Base-by-base conservation (phyloP, 2,329 filamentous ascomycete genomes). In the Ceratocystiopsis sp. region DNA sequence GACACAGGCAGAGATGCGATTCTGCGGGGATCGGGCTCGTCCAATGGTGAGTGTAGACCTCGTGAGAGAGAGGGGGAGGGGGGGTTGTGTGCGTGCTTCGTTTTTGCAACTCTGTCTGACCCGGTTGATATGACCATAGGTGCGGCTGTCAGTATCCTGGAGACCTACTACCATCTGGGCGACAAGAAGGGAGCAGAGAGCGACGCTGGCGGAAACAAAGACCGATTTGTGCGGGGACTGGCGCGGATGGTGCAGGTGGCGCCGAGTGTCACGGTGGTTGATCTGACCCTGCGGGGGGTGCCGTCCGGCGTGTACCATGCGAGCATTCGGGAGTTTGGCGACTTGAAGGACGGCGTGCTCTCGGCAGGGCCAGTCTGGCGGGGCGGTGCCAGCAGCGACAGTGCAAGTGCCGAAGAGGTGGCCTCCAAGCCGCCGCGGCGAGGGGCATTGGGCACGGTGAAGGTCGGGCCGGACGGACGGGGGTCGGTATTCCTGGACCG, bases 201-300 rank as follows among this genome's bases (percentile, higher is more conserved):
- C 40, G 25, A 29, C 25, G 9, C 25, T 29, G 33, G 55, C 44
- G 54, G 52, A 45, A 53, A 52, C 42, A 58, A 57, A 39, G 54
- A 61, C 46, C 56, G 71, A 41, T 63, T 82, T 53, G 86, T 98
- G 42, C 76, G 84, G 51, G 91, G 91, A 25, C 67, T 98, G 36
- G 85, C 83, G 48, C 78, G 91, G 52, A 93, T 98, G 81, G 89
- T 98, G 37, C 84, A 96, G 57, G 85, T 94, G 41, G 78, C 76
- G 42, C 70, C 81, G 4, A 75, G 71, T 37, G 70, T 83, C 53
- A 94, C 87, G 13, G 66, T 96, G 43, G 71, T 96, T 49, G 91
- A 98, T 61, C 65, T 96, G 51, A 93, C 84, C 14, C 69, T 96
- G 48, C 79, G 78, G 49, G 89, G 91, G 37, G 71, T 96, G 29